Conservation (phyloP, 352 stramenopile genomes). For the Globisporangium polare region DNA sequence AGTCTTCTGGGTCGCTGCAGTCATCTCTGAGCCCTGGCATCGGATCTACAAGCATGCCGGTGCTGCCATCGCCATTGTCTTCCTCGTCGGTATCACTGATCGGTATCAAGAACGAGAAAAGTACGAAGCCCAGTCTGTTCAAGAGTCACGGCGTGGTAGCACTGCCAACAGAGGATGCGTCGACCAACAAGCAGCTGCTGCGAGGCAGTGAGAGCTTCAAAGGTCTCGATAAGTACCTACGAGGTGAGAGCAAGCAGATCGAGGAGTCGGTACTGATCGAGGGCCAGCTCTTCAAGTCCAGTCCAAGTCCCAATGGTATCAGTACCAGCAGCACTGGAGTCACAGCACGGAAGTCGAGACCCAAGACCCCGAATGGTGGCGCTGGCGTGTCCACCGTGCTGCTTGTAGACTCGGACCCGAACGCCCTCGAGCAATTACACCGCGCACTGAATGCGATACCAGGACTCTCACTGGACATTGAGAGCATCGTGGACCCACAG, state of each 20-base stretch:
- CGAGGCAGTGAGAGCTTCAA: conserved; percentile 24
- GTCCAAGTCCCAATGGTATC: background rate
- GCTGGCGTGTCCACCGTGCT: conserved; percentile 15
- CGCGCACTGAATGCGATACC: conserved; percentile 21
- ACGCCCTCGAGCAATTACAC: conserved; percentile 34
- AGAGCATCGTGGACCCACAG: conserved; percentile 51
- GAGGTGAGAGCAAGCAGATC: conserved; percentile 52
- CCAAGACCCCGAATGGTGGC: conserved; percentile 11
- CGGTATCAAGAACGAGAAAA: background rate
- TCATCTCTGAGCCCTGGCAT: background rate
- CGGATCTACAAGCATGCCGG: conserved; percentile 12
- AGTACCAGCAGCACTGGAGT: background rate
- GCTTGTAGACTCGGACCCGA: conserved; percentile 35
- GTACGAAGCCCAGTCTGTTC: background rate
- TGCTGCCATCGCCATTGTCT: background rate
- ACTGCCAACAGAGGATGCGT: background rate
- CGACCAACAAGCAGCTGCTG: conserved; percentile 21
- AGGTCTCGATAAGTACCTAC: conserved; percentile 60
- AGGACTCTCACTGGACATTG: conserved; percentile 30
- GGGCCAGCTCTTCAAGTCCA: conserved; percentile 35
- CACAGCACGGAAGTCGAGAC: background rate
- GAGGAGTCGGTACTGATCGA: conserved; percentile 26
- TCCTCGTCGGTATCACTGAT: background rate
- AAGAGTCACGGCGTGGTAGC: background rate
- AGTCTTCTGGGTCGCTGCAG: background rate